Percentiles rank a stretch among this genome's conserved stretches.
phyloP scores from a whole-genome alignment of 805 yeast genomes.

The Myxozyma sirexii region DNA sequence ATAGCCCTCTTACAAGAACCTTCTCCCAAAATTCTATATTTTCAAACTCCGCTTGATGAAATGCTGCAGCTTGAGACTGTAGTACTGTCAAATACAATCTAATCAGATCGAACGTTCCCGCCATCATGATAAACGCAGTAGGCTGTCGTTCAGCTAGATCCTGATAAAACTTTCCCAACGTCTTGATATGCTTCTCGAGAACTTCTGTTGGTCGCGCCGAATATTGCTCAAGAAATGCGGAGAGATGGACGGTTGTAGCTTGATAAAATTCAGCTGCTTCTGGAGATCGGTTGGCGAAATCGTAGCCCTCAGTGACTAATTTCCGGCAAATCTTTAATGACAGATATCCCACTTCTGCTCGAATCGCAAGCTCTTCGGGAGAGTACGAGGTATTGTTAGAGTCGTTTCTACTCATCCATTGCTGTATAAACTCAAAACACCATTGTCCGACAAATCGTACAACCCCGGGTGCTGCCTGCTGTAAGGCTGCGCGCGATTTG shows the following conservation, averaged over 20 bases:
- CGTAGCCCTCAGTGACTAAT: conserved; percentile 65
- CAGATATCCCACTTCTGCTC: conserved; percentile 72
- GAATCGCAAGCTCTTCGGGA: conserved; percentile 8
- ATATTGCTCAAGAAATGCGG: conserved; percentile 56
- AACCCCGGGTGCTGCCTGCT: conserved; percentile 65
- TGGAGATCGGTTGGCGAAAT: conserved; percentile 62
- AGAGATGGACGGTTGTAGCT: conserved; percentile 60
- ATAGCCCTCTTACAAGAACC: conserved; percentile 59
- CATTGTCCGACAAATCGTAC: conserved; percentile 61
- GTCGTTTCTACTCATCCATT: conserved; percentile 50
- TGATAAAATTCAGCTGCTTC: conserved; percentile 64
- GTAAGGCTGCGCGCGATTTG: conserved; percentile 75
- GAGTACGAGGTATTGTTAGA: neutral
- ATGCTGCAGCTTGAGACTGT: conserved; percentile 60
- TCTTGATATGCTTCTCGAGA: conserved; percentile 70
- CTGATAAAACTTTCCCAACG: conserved; percentile 74
- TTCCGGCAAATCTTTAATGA: conserved; percentile 75
- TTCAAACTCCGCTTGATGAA: conserved; percentile 49
- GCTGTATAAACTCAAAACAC: conserved; percentile 61
- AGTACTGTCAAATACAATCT: conserved; percentile 61
- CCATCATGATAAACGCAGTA: conserved; percentile 68
- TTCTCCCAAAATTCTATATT: conserved; percentile 74
- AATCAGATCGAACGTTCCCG: conserved; percentile 63
- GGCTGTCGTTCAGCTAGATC: conserved; percentile 63
- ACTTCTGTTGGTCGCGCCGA: conserved; percentile 46